Base-by-base conservation (phyloP, 768 basidiomycete species). In the Mycena galopus region DNA sequence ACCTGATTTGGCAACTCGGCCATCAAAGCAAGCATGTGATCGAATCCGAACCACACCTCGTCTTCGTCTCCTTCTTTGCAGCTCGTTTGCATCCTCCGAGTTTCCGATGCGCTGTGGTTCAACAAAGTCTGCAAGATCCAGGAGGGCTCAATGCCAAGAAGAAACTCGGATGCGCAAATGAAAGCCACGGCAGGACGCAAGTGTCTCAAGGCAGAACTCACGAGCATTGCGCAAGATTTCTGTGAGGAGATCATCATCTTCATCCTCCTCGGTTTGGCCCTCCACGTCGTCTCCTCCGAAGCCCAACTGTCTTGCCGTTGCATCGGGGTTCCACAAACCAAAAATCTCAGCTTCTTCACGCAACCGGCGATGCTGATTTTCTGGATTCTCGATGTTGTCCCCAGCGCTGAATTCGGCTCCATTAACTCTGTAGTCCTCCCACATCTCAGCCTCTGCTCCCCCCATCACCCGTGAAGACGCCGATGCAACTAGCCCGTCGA, bases 351-450 rank as follows among this genome's bases (percentile, higher is more conserved):
- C 67, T 37, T 69, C 56, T 4, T 33, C 42, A 12, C 47, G 56
- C 21, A 69, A 50, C 23, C 16, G 47, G 2, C n/a, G 14, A 17
- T 47, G 17, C 9, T 19, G 8, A 8, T 21, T 17, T 33, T 60
- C 23, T 4, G 12, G 11, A 27, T 47, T 25, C 19, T 62, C 57
- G 5, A 25, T n/a, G 7, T n/a, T 44, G 33, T 69, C 67, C 27
- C 67, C 67, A 23, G 67, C 67, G 23, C 47, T 62, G 27, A 69
- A 69, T 7, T 51, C 37, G 16, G 58, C 67, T 21, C 67, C 59
- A 17, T 62, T 17, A 19, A 30, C 21, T 10, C 44, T 23, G 29
- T 61, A 69, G 8, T 39, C 59, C 11, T 17, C 47, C 67, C 67
- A 44, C 42, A 44, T 44, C 42, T 44, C 42, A 44, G 42, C 16